Evolutionary conservation across 106 monocot species (phyloP).

Genomic region (Agapanthus africanus): DNA sequence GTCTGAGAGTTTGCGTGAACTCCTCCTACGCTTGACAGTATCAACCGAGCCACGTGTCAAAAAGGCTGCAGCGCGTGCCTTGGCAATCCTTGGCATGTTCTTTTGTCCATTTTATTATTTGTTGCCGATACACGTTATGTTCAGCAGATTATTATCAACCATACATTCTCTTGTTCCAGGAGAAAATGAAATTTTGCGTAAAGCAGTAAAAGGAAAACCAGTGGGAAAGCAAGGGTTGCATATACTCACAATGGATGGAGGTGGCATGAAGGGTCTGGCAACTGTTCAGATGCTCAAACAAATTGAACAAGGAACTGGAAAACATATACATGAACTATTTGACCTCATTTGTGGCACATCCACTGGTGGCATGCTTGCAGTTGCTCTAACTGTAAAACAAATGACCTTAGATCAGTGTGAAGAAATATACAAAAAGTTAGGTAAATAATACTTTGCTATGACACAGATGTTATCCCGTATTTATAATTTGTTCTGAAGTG

Average conservation of each 20-base stretch:
- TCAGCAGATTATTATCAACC: not conserved
- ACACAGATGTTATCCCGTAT: not conserved
- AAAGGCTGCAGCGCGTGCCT: conserved; percentile 96
- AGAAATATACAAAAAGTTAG: conserved; percentile 95
- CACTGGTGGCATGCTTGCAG: conserved; percentile 98
- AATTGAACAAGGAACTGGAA: conserved; percentile 94
- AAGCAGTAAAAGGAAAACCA: conserved; percentile 67
- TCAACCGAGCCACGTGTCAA: conserved; percentile 46
- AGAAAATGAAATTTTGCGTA: conserved; percentile 88
- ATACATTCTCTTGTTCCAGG: conserved; percentile 42
- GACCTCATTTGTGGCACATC: conserved; percentile 98
- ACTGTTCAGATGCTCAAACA: conserved; percentile 94
- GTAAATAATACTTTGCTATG: conserved; percentile 24
- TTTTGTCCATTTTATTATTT: not conserved
- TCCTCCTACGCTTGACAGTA: conserved; percentile 66
- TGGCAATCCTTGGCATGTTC: conserved; percentile 85
- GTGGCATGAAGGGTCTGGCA: conserved; percentile 99
- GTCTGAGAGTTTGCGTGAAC: conserved; percentile 82
- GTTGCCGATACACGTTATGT: not conserved
- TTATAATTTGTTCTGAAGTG: not conserved
- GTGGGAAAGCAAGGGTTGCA: conserved; percentile 75
- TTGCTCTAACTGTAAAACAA: conserved; percentile 88
- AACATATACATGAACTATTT: conserved; percentile 92
- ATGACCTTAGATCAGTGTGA: conserved; percentile 94
- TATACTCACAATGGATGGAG: conserved; percentile 96